Evolutionary conservation across 305 asterid genomes (phyloP), one percentile per base, ranked within the genome.

Genomic region (Rubia tinctorum): DNA sequence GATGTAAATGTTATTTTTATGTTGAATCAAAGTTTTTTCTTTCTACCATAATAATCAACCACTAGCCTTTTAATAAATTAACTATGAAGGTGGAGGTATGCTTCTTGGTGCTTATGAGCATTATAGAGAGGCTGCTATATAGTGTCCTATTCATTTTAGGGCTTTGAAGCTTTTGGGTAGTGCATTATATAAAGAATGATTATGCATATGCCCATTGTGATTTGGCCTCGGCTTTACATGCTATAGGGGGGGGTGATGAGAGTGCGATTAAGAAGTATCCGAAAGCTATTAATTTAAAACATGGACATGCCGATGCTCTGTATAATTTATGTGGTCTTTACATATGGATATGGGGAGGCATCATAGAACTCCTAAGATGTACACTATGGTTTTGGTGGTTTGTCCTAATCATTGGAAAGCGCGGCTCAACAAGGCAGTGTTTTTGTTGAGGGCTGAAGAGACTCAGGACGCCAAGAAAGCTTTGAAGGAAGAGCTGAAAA

Each of bases 341-440:
- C 80, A n/a, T n/a, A 92, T 95, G 99, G 99, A 95, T 83, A 92
- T 95, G 98, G 98, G 97, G 34, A 86, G 99, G 77, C 92, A 89
- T 66, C 99, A 90, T 60, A 82, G 99, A 84, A 98, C 99, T n/a
- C 92, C 97, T 0, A 98, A 95, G 86, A 92, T 95, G 99, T 92
- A 92, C 69, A 86, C 97, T 30, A 81, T 98, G 82, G 99, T 95
- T 76, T 77, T 95, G 83, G 88, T 89, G 2, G 97, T 92, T 39
- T 92, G 96, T 88, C 98, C 99, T 0, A 90, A 87, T 73, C 99
- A 95, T 72, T 95, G 99, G 99, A 88, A 92, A 82, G 99, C 98
- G 4, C 98, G 90, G 85, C 83, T 95, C 34, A 95, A 95, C 73
- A 92, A 90, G 79, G 96, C 99, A 6, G 98, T 95, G 39, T 88